phyloP scores from a whole-genome alignment of 805 yeast genomes.

The Sugiyamaella smithiae region DNA sequence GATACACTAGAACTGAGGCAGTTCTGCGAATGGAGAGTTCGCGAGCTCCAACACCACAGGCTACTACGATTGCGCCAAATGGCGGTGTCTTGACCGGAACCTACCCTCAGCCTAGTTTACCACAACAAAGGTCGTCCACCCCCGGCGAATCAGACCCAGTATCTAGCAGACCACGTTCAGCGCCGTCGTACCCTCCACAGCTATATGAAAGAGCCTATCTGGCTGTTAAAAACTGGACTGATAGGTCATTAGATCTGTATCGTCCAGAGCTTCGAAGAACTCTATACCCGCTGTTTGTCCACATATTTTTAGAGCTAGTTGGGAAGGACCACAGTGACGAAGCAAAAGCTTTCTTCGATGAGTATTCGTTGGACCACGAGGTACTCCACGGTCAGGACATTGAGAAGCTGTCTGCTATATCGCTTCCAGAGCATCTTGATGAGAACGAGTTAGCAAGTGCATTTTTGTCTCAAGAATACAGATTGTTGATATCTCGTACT shows the following conservation, averaged over 20 bases:
- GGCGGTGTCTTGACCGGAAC: slow-evolving; percentile 21
- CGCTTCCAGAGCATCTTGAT: slow-evolving; percentile 73
- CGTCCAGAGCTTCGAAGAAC: slow-evolving; percentile 80
- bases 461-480: slow-evolving; percentile 70
- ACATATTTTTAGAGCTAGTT: slow-evolving; percentile 77
- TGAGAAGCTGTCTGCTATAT: slow-evolving; percentile 65
- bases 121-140: slow-evolving; percentile 16
- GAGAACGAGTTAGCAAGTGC: slow-evolving; percentile 80
- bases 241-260: slow-evolving; percentile 85
- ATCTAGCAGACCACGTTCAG: slow-evolving; percentile 5
- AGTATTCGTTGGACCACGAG: slow-evolving; percentile 68
- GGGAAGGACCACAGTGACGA: slow-evolving; percentile 50
- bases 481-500: slow-evolving; percentile 74
- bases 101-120: slow-evolving; percentile 7
- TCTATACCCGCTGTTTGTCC: slow-evolving; percentile 89
- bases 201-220: slow-evolving; percentile 77
- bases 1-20: slow-evolving; percentile 91
- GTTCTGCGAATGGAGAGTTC: slow-evolving; percentile 78
- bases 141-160: not conserved
- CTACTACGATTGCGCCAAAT: slow-evolving; percentile 21
- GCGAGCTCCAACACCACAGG: slow-evolving; percentile 32
- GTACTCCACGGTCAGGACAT: slow-evolving; percentile 78
- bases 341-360: slow-evolving; percentile 77
- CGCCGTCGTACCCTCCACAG: slow-evolving; percentile 52
- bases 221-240: slow-evolving; percentile 83